Percentiles rank a stretch among this genome's conserved stretches.
Conservation (phyloP, 176 grass and related monocot species). For the Chloris gayana region DNA sequence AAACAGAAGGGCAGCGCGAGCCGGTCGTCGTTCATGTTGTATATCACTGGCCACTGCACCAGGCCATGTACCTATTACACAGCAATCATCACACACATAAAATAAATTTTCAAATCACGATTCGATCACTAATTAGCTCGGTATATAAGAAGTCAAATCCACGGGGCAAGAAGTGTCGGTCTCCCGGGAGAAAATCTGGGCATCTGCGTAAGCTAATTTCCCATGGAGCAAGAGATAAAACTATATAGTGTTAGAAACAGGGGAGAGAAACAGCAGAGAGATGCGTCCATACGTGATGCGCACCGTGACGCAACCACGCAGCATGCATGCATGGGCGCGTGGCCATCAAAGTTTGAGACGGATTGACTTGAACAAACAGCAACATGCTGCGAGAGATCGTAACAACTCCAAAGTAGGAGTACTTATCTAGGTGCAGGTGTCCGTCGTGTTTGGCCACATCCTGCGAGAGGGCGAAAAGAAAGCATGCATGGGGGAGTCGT, state of each 20-base stretch:
- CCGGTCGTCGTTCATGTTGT: not conserved
- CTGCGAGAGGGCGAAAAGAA: not conserved
- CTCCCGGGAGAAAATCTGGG: not conserved
- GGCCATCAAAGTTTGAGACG: conserved; percentile 2
- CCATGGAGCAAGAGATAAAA: not conserved
- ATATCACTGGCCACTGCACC: not conserved
- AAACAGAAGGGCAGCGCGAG: not conserved
- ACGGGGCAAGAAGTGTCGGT: too few species aligned
- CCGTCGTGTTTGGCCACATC: conserved; percentile 28
- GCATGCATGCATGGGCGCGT: conserved; percentile 26
- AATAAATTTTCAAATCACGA: too few species aligned
- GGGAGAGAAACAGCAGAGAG: not conserved
- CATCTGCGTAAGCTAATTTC: not conserved
- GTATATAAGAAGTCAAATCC: too few species aligned
- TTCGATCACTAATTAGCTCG: too few species aligned
- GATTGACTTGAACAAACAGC: not conserved
- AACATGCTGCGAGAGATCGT: not conserved
- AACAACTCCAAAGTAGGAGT: not conserved
- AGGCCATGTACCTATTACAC: not conserved
- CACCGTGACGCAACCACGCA: conserved; percentile 33
- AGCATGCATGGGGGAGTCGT: not conserved
- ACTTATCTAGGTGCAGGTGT: not conserved
- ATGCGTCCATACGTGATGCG: conserved; percentile 5
- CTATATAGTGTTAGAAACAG: not conserved
- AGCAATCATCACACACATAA: not conserved